phyloP scores from a whole-genome alignment of 768 basidiomycete species.

The Heimioporus sp. region DNA sequence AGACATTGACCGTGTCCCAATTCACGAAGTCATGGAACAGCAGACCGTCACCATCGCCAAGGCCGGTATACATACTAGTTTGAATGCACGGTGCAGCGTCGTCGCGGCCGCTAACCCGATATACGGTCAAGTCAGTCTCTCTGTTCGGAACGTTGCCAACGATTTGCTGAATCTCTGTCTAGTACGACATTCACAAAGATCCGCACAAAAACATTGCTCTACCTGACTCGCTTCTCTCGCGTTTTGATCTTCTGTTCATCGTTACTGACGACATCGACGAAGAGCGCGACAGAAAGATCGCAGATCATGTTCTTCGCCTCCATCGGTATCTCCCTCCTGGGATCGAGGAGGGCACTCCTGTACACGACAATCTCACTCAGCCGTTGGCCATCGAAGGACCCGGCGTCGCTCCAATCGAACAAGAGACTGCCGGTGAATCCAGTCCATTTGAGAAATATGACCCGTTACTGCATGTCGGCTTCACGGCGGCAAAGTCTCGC shows the following conservation, averaged over 20 bases:
- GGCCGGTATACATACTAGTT: constrained; percentile 96
- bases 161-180: constrained; percentile 11
- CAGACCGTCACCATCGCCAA: constrained; percentile 99
- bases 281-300: constrained; percentile 87
- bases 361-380: constrained; percentile 84
- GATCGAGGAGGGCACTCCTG: constrained; percentile 93
- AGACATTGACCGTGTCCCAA: constrained; percentile 96
- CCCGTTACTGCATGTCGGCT: constrained; percentile 87
- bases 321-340: constrained; percentile 97
- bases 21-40: constrained; percentile 99
- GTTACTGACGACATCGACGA: constrained; percentile 99
- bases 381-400: constrained; percentile 87
- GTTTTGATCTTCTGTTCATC: constrained; percentile 97
- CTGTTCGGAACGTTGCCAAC: not conserved
- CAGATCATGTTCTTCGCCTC: constrained; percentile 96
- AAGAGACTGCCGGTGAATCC: constrained; percentile 37
- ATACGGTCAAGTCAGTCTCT: constrained; percentile 79
- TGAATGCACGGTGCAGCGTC: constrained; percentile 97
- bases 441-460: constrained; percentile 96
- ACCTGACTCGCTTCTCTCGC: constrained; percentile 94
- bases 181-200: constrained; percentile 99
- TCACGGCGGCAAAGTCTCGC: constrained; percentile 48
- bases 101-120: constrained; percentile 98
- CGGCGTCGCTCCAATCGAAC: constrained; percentile 36
- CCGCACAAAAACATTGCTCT: constrained; percentile 98